Evolutionary conservation across 352 stramenopile genomes (phyloP).

Genomic region (Pythium phragmitis): DNA sequence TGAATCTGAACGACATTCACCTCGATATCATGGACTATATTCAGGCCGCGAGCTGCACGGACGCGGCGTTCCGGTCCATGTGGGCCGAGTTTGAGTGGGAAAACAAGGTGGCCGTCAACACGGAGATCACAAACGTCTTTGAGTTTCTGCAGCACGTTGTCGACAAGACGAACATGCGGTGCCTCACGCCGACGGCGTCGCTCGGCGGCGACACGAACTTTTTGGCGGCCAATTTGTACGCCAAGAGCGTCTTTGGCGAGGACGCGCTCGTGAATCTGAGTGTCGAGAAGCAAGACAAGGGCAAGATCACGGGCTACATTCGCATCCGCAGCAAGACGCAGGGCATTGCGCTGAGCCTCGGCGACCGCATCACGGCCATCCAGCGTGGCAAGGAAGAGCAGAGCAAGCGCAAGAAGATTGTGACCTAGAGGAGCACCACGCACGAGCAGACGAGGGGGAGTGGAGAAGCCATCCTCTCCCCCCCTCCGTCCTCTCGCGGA

Average conservation of each 20-base stretch:
- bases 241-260: slow-evolving; percentile 94
- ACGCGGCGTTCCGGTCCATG: slow-evolving; percentile 99
- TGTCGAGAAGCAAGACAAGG: slow-evolving; percentile 98
- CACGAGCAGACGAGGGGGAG: neutral
- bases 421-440: slow-evolving; percentile 40
- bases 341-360: slow-evolving; percentile 98
- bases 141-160: slow-evolving; percentile 99
- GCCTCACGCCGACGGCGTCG: slow-evolving; percentile 94
- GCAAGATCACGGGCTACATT: slow-evolving; percentile 97
- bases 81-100: slow-evolving; percentile 99
- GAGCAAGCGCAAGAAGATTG: slow-evolving; percentile 80
- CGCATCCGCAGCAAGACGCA: slow-evolving; percentile 99
- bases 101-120: slow-evolving; percentile 99
- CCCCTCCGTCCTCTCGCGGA: too few species aligned
- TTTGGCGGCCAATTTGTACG: slow-evolving; percentile 92
- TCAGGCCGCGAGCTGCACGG: slow-evolving; percentile 90
- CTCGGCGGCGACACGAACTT: slow-evolving; percentile 92
- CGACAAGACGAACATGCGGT: slow-evolving; percentile 99
- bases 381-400: slow-evolving; percentile 89
- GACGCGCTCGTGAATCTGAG: slow-evolving; percentile 99
- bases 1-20: slow-evolving; percentile 99
- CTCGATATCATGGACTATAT: slow-evolving; percentile 99
- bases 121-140: slow-evolving; percentile 96
- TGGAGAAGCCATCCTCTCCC: neutral
- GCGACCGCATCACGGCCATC: slow-evolving; percentile 98